Conservation (phyloP, 192 early-diverging fungal species). For the Coemansia sp. region DNA sequence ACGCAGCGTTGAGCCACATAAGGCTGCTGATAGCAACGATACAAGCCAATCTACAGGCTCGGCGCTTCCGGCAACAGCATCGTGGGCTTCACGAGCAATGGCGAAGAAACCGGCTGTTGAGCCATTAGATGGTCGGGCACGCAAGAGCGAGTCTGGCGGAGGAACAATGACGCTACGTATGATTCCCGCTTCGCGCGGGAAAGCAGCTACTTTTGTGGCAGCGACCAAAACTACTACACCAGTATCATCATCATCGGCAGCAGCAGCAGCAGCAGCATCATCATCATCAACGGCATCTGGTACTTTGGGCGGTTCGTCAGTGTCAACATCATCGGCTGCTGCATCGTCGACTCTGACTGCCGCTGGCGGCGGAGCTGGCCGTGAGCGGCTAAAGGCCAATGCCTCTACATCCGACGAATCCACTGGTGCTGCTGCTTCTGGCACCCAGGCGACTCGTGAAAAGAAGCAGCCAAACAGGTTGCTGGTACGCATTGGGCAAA, state of each 20-base stretch:
- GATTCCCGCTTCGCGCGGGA: slow-evolving; percentile 29
- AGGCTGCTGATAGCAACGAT: slow-evolving; percentile 1
- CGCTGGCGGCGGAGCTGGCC: too few species aligned
- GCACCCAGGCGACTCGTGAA: slow-evolving; percentile 22
- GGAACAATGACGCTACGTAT: slow-evolving; percentile 48
- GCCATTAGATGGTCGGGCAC: slow-evolving; percentile 7
- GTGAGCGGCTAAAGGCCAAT: neutral
- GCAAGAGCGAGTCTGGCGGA: slow-evolving; percentile 14
- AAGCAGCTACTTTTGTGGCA: slow-evolving; percentile 8
- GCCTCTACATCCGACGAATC: neutral
- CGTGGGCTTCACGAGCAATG: slow-evolving; percentile 43
- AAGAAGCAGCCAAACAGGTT: slow-evolving; percentile 41
- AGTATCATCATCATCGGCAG: neutral
- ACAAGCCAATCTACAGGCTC: slow-evolving; percentile 18
- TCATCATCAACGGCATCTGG: neutral
- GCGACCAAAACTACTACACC: neutral
- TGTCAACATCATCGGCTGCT: neutral
- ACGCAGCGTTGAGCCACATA: slow-evolving; percentile 30
- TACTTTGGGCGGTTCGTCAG: too few species aligned
- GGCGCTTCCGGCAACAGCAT: slow-evolving; percentile 46
- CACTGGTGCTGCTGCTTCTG: neutral
- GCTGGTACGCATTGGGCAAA: slow-evolving; percentile 10
- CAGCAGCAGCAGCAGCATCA: neutral
- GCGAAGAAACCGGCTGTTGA: slow-evolving; percentile 29
- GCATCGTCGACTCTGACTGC: neutral